A percentile compares a stretch with the other conserved stretches of the same genome.
Evolutionary conservation across 2,329 filamentous ascomycete species (phyloP).

Genomic region (Fusarium nelsonii): DNA sequence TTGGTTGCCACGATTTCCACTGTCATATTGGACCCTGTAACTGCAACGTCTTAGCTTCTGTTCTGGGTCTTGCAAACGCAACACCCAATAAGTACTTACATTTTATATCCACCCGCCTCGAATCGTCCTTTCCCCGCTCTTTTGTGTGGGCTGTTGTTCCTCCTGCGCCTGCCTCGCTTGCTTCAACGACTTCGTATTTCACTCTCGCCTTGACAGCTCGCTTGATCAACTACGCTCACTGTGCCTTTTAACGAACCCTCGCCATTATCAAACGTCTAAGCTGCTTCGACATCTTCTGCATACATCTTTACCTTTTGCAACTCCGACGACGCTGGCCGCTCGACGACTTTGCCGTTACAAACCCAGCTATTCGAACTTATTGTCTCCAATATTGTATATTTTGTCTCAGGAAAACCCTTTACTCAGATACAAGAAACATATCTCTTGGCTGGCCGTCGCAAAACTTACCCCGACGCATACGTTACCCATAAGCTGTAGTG

Average conservation of each 20-base stretch:
- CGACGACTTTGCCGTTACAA: slow-evolving; percentile 34
- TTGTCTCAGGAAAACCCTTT: neutral
- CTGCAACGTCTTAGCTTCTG: slow-evolving; percentile 11
- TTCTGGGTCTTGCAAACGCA: slow-evolving; percentile 7
- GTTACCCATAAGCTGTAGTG: slow-evolving; percentile 23
- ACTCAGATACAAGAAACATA: neutral
- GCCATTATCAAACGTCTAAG: neutral
- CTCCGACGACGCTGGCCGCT: slow-evolving; percentile 41
- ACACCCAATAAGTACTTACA: slow-evolving; percentile 16
- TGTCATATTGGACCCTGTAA: slow-evolving; percentile 26
- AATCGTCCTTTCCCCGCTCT: slow-evolving; percentile 40
- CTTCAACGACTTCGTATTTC: slow-evolving; percentile 28
- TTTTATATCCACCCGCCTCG: slow-evolving; percentile 11
- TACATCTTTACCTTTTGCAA: slow-evolving; percentile 1
- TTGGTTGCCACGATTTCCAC: slow-evolving; percentile 42
- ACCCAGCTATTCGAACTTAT: slow-evolving; percentile 17
- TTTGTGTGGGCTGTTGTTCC: slow-evolving; percentile 38
- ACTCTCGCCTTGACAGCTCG: slow-evolving; percentile 28
- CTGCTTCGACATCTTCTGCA: neutral
- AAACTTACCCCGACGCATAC: neutral
- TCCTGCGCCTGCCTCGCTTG: slow-evolving; percentile 34
- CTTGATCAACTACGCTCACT: slow-evolving; percentile 29
- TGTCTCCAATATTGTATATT: neutral
- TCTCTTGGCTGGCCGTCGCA: neutral
- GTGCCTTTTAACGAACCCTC: neutral